These are phyloP conservation scores for Talaromyces liani DNA, from an alignment of 495 filamentous ascomycete species.

Conservation along the genomic window DNA sequence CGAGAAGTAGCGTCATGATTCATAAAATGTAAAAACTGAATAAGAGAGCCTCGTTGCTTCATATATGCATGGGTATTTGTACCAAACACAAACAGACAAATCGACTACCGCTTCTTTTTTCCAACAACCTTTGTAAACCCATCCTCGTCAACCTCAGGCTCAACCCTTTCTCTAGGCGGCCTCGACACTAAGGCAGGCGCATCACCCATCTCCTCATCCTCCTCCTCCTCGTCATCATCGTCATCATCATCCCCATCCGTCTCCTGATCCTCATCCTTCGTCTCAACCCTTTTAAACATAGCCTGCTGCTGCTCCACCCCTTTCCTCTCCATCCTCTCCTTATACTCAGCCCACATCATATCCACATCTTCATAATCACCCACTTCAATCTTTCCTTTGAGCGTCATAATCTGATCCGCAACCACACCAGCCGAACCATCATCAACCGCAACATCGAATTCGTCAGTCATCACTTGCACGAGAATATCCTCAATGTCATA, in stretches of 20 bases:
- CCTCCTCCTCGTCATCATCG: conserved; percentile 47
- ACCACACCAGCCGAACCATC: conserved; percentile 75
- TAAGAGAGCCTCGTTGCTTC: not conserved
- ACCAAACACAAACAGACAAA: not conserved
- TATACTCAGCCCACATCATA: conserved; percentile 58
- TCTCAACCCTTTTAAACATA: conserved; percentile 51
- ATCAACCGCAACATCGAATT: conserved; percentile 87
- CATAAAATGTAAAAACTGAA: not conserved
- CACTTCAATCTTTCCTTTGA: conserved; percentile 50
- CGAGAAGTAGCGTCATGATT: not conserved
- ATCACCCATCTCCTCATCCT: conserved; percentile 35
- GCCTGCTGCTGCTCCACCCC: conserved; percentile 34
- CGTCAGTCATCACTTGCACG: conserved; percentile 85
- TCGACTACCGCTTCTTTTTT: conserved; percentile 50
- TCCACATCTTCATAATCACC: conserved; percentile 65
- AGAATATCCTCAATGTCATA: conserved; percentile 77
- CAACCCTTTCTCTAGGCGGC: conserved; percentile 51
- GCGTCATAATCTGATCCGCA: conserved; percentile 60
- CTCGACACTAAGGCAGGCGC: conserved; percentile 13
- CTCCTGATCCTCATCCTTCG: conserved; percentile 37
- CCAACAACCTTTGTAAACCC: conserved; percentile 85
- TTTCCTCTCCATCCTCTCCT: conserved; percentile 46
- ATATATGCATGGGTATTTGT: not conserved
- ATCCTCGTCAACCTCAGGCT: conserved; percentile 83
- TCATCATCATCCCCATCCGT: conserved; percentile 13